Evolutionary conservation across 169 alveolate species (phyloP).

Genomic region (Eimeria necatrix): DNA sequence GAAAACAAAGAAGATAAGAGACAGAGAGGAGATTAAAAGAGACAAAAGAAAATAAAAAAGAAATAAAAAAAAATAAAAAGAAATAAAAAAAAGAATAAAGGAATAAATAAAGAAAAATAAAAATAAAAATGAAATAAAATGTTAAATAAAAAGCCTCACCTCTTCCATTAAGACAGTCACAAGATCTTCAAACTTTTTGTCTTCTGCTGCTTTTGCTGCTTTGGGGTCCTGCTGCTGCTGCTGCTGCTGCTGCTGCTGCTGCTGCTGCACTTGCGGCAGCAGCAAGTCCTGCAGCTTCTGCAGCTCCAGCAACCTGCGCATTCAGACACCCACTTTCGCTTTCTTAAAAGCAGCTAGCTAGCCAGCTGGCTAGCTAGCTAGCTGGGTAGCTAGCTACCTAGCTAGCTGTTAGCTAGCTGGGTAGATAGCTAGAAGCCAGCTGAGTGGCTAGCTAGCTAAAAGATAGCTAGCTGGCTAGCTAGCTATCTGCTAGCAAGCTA

Average conservation of each 20-base stretch:
- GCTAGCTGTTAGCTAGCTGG: too few relatives aligned
- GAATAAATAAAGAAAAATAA: too few relatives aligned
- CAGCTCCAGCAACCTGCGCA: conserved; percentile 60
- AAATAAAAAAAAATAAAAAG: not conserved
- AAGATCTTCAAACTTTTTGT: conserved; percentile 15
- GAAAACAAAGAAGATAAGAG: too few relatives aligned
- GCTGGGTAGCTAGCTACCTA: too few relatives aligned
- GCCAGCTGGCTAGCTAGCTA: not conserved
- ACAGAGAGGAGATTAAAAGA: too few relatives aligned
- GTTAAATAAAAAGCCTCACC: conserved; percentile 51
- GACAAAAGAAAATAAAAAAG: too few relatives aligned
- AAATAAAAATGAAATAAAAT: too few relatives aligned
- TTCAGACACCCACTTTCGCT: not conserved
- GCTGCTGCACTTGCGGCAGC: conserved; percentile 1
- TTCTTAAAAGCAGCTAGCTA: not conserved
- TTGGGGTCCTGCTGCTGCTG: not conserved
- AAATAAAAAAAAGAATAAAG: too few relatives aligned
- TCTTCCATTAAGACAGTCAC: conserved; percentile 54
- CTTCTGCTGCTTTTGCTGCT: conserved; percentile 18
- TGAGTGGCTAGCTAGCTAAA: too few relatives aligned
- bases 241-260: not conserved
- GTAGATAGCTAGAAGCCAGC: too few relatives aligned
- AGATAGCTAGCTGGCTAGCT: too few relatives aligned
- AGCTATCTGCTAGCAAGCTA: too few relatives aligned
- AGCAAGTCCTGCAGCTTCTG: conserved; percentile 37